These are phyloP conservation scores for Corinectria fuckeliana DNA, from an alignment of 2,329 filamentous ascomycete species.

Conservation along the genomic window DNA sequence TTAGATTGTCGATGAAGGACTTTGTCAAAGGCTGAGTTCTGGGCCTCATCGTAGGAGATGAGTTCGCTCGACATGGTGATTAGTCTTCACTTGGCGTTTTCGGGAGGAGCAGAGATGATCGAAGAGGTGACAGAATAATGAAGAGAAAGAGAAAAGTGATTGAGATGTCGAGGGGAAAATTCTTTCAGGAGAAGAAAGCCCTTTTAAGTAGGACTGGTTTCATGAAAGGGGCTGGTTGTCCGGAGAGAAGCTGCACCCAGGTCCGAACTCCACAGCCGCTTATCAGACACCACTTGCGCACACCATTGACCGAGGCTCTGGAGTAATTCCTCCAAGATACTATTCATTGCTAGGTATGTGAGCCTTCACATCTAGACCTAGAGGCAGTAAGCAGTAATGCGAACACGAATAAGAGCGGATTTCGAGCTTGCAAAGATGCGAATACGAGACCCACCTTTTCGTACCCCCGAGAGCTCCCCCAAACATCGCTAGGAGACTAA, in stretches of 20 bases:
- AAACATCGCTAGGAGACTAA: not conserved
- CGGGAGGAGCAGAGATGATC: not conserved
- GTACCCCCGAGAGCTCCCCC: slow-evolving; percentile 14
- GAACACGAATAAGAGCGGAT: slow-evolving; percentile 24
- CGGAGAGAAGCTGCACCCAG: not conserved
- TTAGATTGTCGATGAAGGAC: slow-evolving; percentile 76
- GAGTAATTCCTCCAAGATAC: not conserved
- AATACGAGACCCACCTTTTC: slow-evolving; percentile 19
- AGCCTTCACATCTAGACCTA: not conserved
- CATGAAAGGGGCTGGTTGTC: not conserved
- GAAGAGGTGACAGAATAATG: not conserved
- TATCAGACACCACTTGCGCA: not conserved
- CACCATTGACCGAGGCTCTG: not conserved
- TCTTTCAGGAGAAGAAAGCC: not conserved
- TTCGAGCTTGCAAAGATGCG: too few species aligned
- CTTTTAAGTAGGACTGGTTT: slow-evolving; percentile 7
- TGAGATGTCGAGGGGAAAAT: not conserved
- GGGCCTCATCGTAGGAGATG: slow-evolving; percentile 77
- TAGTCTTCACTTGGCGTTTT: not conserved
- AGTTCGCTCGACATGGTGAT: slow-evolving; percentile 52
- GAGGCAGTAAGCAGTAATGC: too few species aligned
- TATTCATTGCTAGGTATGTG: not conserved
- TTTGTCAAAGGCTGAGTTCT: slow-evolving; percentile 86
- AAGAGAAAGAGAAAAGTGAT: not conserved
- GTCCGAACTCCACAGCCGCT: not conserved